These are phyloP conservation scores for Polyporus arcularius DNA, from an alignment of 768 basidiomycete species.

Conservation along the genomic window DNA sequence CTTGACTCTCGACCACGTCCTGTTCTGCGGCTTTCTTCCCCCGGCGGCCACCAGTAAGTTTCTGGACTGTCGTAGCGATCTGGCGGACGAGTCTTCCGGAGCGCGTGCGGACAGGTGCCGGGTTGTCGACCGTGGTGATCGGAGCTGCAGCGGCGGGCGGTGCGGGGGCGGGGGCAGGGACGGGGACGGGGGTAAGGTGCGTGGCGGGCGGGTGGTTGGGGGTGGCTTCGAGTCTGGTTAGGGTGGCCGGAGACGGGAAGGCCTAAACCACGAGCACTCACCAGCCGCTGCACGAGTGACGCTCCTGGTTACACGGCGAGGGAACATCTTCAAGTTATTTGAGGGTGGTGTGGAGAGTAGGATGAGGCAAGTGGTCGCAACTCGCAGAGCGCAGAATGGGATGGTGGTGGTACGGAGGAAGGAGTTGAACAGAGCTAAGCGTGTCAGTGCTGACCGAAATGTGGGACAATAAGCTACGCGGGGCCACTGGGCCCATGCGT, in stretches of 20 bases:
- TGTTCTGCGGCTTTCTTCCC: not conserved
- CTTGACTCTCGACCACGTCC: not conserved
- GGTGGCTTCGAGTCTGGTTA: not conserved
- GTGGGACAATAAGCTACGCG: not conserved
- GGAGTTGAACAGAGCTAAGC: not conserved
- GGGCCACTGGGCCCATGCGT: not conserved
- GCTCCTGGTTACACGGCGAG: slow-evolving; percentile 1
- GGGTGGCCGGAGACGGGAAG: not conserved
- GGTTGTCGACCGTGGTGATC: not conserved
- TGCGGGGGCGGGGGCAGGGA: not conserved
- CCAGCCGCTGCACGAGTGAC: not conserved
- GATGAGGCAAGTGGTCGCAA: not conserved
- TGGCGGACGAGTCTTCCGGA: not conserved
- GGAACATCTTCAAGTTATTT: not conserved
- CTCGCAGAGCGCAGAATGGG: not conserved
- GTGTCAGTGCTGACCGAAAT: not conserved
- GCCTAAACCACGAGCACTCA: not conserved
- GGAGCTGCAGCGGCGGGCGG: not conserved
- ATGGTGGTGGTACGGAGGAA: not conserved
- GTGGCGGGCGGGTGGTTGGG: not conserved
- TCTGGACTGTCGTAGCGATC: not conserved
- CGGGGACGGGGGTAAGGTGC: not conserved
- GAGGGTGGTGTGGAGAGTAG: not conserved
- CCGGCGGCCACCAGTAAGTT: not conserved
- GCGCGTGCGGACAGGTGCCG: not conserved